Conservation (phyloP, 106 monocot species). For the Acanthochlamys bracteata region DNA sequence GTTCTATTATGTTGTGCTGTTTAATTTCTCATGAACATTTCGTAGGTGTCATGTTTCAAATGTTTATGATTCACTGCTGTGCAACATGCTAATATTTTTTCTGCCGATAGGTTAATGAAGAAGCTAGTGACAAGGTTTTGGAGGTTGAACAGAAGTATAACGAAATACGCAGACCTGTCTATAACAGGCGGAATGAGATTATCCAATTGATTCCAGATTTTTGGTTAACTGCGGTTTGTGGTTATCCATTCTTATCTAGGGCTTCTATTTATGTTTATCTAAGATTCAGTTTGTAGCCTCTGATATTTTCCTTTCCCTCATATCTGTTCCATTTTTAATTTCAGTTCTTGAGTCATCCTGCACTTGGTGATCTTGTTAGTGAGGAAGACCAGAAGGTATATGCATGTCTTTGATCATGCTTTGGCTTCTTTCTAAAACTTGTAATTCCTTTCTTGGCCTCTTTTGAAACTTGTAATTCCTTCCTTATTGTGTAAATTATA, state of each 20-base stretch:
- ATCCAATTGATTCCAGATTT: conserved; percentile 92
- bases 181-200: conserved; percentile 53
- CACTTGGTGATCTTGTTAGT: conserved; percentile 52
- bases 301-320: not conserved
- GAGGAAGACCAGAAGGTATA: conserved; percentile 85
- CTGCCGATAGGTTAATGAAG: conserved; percentile 58
- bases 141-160: conserved; percentile 97
- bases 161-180: conserved; percentile 84
- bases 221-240: conserved; percentile 83
- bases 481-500: too few relatives aligned
- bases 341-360: conserved; percentile 88
- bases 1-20: too few relatives aligned
- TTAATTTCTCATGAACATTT: too few relatives aligned
- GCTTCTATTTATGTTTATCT: not conserved
- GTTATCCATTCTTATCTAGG: not conserved
- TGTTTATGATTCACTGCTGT: not conserved
- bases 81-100: not conserved
- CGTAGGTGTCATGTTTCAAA: not conserved
- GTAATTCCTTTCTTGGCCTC: too few relatives aligned
- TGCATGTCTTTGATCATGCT: not conserved
- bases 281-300: not conserved
- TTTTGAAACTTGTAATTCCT: too few relatives aligned
- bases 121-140: conserved; percentile 93
- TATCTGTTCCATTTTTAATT: not conserved
- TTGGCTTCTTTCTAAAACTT: too few relatives aligned